These are phyloP conservation scores for Podila epigama DNA, from an alignment of 192 early-diverging fungal species.

Conservation along the genomic window DNA sequence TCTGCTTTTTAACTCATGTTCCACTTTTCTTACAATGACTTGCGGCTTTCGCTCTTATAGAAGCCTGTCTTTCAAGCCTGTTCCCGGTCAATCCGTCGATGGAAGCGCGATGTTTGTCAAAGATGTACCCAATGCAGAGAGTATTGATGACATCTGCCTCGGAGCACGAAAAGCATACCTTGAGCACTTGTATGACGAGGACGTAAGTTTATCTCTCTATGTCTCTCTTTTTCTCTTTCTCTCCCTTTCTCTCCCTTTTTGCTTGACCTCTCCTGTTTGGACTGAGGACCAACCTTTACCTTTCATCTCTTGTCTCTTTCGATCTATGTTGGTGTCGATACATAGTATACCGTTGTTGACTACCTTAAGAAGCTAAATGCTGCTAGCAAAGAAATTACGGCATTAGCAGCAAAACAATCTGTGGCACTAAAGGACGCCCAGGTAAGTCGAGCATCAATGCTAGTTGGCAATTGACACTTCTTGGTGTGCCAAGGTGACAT, in stretches of 20 bases:
- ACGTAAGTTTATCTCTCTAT: neutral
- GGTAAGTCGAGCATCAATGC: neutral
- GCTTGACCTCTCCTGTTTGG: neutral
- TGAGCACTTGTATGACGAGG: slow-evolving; percentile 23
- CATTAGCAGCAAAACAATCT: slow-evolving; percentile 23
- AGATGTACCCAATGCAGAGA: neutral
- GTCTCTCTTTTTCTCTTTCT: neutral
- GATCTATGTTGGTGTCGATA: too few relatives aligned
- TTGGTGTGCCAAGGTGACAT: too few relatives aligned
- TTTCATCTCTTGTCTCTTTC: too few relatives aligned
- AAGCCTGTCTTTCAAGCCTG: neutral
- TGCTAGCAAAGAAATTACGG: slow-evolving; percentile 41
- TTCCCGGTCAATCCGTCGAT: slow-evolving; percentile 14
- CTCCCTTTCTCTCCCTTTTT: neutral
- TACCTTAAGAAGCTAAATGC: slow-evolving; percentile 35
- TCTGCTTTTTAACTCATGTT: neutral
- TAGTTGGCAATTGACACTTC: neutral
- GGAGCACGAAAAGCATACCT: slow-evolving; percentile 22
- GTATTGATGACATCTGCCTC: slow-evolving; percentile 30
- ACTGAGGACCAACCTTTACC: too few relatives aligned
- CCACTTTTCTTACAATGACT: neutral
- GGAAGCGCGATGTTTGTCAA: neutral
- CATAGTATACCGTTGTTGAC: slow-evolving; percentile 22
- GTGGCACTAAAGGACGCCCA: slow-evolving; percentile 31
- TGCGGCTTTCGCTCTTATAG: neutral